A percentile compares a stretch with the other conserved stretches of the same genome.
Conservation (phyloP, 2,329 filamentous ascomycete species). For the Aspergillus ochraceus region DNA sequence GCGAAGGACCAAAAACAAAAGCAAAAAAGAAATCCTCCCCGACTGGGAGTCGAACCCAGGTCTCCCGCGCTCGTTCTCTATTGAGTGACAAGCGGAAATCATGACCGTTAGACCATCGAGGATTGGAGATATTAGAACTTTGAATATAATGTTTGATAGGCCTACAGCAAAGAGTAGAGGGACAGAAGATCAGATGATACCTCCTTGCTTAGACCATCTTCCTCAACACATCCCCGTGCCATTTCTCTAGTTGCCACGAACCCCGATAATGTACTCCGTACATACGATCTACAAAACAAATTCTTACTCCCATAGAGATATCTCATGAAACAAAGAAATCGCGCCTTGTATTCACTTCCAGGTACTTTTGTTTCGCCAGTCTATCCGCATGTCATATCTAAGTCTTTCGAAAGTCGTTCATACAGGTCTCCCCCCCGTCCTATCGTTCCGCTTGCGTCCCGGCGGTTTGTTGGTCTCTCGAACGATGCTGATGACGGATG, state of each 20-base stretch:
- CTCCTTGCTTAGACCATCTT: background rate
- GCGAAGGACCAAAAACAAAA: background rate
- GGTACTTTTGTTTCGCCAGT: conserved; percentile 12
- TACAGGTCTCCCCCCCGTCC: background rate
- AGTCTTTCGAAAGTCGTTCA: conserved; percentile 2
- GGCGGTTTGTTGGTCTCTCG: background rate
- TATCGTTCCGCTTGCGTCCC: background rate
- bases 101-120: conserved; percentile 16
- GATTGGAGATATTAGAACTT: conserved; percentile 10
- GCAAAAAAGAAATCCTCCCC: conserved; percentile 7
- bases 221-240: background rate
- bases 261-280: background rate
- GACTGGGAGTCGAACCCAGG: conserved; percentile 14
- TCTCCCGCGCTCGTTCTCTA: conserved; percentile 12
- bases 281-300: background rate
- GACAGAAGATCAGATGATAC: background rate
- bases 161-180: background rate
- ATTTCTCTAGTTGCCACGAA: background rate
- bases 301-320: background rate
- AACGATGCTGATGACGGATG: background rate
- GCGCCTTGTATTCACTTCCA: conserved; percentile 11
- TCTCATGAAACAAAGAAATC: background rate
- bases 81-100: conserved; percentile 14
- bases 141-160: background rate
- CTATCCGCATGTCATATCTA: conserved; percentile 17